Conservation (phyloP, 371 early-diverging fungal genomes). For the Actinomortierella wolfii region DNA sequence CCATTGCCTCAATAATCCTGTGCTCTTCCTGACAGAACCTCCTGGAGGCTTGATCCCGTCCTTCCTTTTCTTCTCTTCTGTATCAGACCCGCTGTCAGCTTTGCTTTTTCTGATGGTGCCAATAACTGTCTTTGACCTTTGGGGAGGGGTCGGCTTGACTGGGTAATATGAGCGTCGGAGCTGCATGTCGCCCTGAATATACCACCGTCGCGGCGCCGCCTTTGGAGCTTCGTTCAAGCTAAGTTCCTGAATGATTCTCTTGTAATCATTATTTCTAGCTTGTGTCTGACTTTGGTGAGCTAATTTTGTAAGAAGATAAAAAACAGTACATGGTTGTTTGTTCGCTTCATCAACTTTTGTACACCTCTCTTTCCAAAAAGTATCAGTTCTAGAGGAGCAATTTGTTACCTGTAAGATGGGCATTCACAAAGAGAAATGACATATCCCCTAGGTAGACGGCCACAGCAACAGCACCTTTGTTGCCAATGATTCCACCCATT, state of each 20-base stretch:
- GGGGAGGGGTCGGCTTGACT: no score
- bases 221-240: slow-evolving; percentile 41
- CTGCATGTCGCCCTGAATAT: slow-evolving; percentile 39
- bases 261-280: slow-evolving; percentile 40
- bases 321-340: not conserved
- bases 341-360: no score
- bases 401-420: slow-evolving; percentile 71
- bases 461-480: slow-evolving; percentile 83
- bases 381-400: not conserved
- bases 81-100: not conserved
- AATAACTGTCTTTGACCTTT: no score
- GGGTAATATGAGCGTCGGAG: slow-evolving; percentile 35
- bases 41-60: not conserved
- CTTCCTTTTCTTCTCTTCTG: no score
- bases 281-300: slow-evolving; percentile 37
- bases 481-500: slow-evolving; percentile 70
- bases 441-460: slow-evolving; percentile 60
- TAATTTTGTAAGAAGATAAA: not conserved
- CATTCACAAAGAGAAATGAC: slow-evolving; percentile 73
- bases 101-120: not conserved
- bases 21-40: not conserved
- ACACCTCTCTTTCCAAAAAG: not conserved
- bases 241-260: slow-evolving; percentile 36
- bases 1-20: no score
- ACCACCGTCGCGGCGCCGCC: slow-evolving; percentile 27